Evolutionary conservation across 495 filamentous ascomycete genomes (phyloP), one percentile per base, ranked within the genome.

Genomic region (Cercophora scortea): DNA sequence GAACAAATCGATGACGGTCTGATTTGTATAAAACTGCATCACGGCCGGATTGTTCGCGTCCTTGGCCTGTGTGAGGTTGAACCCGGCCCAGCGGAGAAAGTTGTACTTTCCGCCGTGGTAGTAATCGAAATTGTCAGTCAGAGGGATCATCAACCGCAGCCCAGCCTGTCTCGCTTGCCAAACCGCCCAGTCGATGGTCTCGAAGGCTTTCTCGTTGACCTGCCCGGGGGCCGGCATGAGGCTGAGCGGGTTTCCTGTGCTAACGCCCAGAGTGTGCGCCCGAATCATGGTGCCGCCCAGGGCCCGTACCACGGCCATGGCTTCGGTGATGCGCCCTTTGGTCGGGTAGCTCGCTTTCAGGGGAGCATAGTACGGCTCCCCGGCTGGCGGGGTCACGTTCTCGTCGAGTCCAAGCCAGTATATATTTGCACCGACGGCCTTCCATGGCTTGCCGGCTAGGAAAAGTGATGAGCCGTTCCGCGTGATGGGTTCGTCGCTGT

Each of bases 321-420:
- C 63, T 46, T 81, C 76, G 8, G 72, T 78, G 41, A 72, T 73
- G 40, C 78, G 69, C 6, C 76, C 77, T 44, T 71, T 69, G 38
- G 71, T 75, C n/a, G 78, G 77, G 52, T 80, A 81, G 51, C 70
- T 75, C 17, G 76, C 71, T 16, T 74, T 74, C 41, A 61, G 65
- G 4, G 69, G 68, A 0, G 70, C 70, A 50, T 80, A 77, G 59
- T 67, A 80, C 6, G 77, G 77, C 52, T 73, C 63, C 8, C 70
- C 75, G 1, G 65, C 53, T 0, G 76, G 71, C 2, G 76, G 77
- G 7, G 65, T 67, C 17, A 81, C 77, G 59, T 81, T 80, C 65
- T 81, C 76, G 55, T 81, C 77, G 0, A 81, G 69, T 1, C 78
- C 77, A 17, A 80, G 67, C 78, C 78, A 80, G 62, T 81, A 81